A percentile compares a stretch with the other conserved stretches of the same genome.
Evolutionary conservation across 306 rosid genomes (phyloP).

Genomic region (Hippophae gyantsensis): DNA sequence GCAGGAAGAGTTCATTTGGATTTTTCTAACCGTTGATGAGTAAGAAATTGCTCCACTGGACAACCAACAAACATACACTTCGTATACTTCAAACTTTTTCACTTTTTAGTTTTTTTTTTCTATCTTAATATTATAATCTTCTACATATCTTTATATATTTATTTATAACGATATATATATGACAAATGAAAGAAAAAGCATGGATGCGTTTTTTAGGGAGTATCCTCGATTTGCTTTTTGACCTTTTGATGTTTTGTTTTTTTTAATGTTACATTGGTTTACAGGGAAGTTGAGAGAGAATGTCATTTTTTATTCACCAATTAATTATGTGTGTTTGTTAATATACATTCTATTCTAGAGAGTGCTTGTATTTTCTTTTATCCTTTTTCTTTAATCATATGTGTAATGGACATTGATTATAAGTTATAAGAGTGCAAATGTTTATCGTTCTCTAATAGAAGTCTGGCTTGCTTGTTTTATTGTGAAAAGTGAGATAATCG

Average conservation of each 20-base stretch:
- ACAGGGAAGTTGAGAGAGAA: conserved; percentile 24
- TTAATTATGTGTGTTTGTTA: neutral
- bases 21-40: conserved; percentile 34
- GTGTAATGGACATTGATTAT: conserved; percentile 22
- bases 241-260: neutral
- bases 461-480: too few species aligned
- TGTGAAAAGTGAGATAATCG: too few species aligned
- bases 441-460: too few species aligned
- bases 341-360: conserved; percentile 13
- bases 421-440: neutral
- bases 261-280: conserved; percentile 16
- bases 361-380: neutral
- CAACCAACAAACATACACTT: conserved; percentile 23
- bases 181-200: conserved; percentile 21
- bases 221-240: conserved; percentile 33
- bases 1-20: conserved; percentile 26
- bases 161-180: conserved; percentile 6
- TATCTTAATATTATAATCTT: conserved; percentile 5
- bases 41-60: conserved; percentile 18
- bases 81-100: conserved; percentile 29
- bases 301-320: conserved; percentile 4
- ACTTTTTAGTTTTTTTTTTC: neutral
- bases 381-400: neutral
- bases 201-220: conserved; percentile 65
- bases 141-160: neutral